Percentiles rank a stretch among this genome's conserved stretches.
Evolutionary conservation across 805 yeast species (phyloP).

Genomic region (Candida peoriensis): DNA sequence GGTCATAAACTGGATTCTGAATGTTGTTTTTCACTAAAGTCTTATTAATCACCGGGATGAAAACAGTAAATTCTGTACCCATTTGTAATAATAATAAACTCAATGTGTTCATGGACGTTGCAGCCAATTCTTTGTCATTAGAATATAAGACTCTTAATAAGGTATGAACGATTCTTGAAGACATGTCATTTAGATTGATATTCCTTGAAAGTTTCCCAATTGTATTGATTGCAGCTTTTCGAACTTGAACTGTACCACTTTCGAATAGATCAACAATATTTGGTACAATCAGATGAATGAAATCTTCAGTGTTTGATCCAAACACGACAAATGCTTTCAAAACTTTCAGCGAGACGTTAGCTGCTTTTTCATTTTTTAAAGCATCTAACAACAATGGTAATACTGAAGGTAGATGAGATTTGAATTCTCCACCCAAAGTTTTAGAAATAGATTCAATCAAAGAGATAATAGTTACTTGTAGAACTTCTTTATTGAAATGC

Average conservation of each 20-base stretch:
- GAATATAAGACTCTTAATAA: slow-evolving; percentile 59
- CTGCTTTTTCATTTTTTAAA: slow-evolving; percentile 65
- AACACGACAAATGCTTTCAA: slow-evolving; percentile 79
- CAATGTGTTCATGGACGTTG: slow-evolving; percentile 70
- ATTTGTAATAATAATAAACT: slow-evolving; percentile 74
- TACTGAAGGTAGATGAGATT: slow-evolving; percentile 71
- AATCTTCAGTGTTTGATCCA: slow-evolving; percentile 85
- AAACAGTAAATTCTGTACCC: slow-evolving; percentile 79
- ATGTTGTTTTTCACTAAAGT: slow-evolving; percentile 57
- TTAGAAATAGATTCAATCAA: slow-evolving; percentile 79
- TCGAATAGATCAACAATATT: slow-evolving; percentile 79
- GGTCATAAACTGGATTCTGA: slow-evolving; percentile 73
- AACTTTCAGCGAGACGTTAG: slow-evolving; percentile 65
- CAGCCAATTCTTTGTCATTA: slow-evolving; percentile 53
- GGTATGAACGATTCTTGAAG: slow-evolving; percentile 87
- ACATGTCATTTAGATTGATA: slow-evolving; percentile 77
- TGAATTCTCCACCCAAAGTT: slow-evolving; percentile 90
- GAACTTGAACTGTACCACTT: slow-evolving; percentile 49
- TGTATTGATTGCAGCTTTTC: slow-evolving; percentile 73
- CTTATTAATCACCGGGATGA: slow-evolving; percentile 75
- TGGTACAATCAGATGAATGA: slow-evolving; percentile 82
- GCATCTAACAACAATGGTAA: slow-evolving; percentile 72
- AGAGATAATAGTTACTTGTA: slow-evolving; percentile 75
- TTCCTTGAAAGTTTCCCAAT: slow-evolving; percentile 74
- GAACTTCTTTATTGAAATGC: slow-evolving; percentile 54